Percentiles rank a stretch among this genome's conserved stretches.
phyloP scores from a whole-genome alignment of 176 grass and related monocot genomes.

The Aegilops longissima region DNA sequence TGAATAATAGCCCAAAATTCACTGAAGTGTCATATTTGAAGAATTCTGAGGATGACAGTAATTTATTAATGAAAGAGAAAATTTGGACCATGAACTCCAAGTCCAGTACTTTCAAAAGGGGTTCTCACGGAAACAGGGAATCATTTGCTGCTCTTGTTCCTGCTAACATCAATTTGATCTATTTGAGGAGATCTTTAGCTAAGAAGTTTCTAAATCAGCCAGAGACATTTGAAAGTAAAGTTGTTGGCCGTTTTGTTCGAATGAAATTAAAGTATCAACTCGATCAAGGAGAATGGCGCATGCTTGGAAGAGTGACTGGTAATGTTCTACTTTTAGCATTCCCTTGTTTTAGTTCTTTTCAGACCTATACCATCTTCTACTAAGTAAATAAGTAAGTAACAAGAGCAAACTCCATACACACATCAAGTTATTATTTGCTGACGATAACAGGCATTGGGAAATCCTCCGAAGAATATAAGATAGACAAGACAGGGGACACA shows the following conservation, averaged over 20 bases:
- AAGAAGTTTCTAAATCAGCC: slow-evolving; percentile 52
- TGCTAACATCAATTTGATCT: slow-evolving; percentile 61
- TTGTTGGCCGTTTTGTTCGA: slow-evolving; percentile 69
- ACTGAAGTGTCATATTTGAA: too few relatives aligned
- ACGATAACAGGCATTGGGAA: too few relatives aligned
- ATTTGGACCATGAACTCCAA: background rate
- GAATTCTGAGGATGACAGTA: too few relatives aligned
- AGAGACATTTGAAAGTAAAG: slow-evolving; percentile 24
- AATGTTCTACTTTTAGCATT: slow-evolving; percentile 14
- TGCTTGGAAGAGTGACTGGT: slow-evolving; percentile 69
- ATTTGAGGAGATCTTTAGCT: slow-evolving; percentile 63
- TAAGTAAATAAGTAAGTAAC: too few relatives aligned
- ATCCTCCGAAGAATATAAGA: too few relatives aligned
- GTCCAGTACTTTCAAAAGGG: slow-evolving; percentile 17
- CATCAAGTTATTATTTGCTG: too few relatives aligned
- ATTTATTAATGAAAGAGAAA: slow-evolving; percentile 3
- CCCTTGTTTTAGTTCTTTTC: too few relatives aligned
- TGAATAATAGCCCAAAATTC: too few relatives aligned
- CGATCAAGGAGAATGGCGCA: too few relatives aligned
- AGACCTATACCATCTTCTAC: too few relatives aligned
- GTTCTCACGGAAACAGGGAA: slow-evolving; percentile 35
- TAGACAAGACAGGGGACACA: too few relatives aligned
- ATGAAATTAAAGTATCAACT: slow-evolving; percentile 54
- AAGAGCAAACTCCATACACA: too few relatives aligned
- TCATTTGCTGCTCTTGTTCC: slow-evolving; percentile 51